A percentile compares a stretch with the other conserved stretches of the same genome.
phyloP scores from a whole-genome alignment of 2,329 filamentous ascomycete species.

The Aspergillus fijiensis region DNA sequence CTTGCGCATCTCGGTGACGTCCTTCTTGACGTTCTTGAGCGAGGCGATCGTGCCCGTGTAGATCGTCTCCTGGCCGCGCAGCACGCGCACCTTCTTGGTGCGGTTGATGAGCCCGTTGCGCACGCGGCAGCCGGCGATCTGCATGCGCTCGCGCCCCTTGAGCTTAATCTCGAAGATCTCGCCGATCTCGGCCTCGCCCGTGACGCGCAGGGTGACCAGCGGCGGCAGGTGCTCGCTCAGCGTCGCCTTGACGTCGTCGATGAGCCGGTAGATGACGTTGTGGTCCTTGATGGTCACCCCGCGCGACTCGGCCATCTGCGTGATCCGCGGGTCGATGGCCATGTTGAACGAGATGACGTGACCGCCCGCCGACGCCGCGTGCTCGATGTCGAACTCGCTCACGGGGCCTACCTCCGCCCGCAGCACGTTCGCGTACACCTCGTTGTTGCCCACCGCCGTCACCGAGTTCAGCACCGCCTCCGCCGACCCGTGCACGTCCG shows the following conservation, averaged over 20 bases:
- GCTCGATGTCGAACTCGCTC: conserved; percentile 83
- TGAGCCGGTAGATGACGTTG: conserved; percentile 61
- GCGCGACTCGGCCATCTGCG: conserved; percentile 65
- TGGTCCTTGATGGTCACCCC: conserved; percentile 79
- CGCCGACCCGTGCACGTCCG: conserved; percentile 88
- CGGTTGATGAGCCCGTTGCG: conserved; percentile 73
- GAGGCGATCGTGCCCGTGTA: conserved; percentile 82
- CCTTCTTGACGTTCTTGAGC: conserved; percentile 90
- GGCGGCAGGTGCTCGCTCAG: conserved; percentile 70
- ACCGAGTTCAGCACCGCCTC: conserved; percentile 83
- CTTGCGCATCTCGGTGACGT: conserved; percentile 84
- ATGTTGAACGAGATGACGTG: conserved; percentile 86
- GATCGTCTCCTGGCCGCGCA: conserved; percentile 68
- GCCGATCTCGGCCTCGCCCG: conserved; percentile 83
- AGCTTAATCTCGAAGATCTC: conserved; percentile 82
- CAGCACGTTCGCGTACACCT: conserved; percentile 75
- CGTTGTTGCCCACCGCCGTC: conserved; percentile 75
- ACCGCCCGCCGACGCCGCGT: conserved; percentile 73
- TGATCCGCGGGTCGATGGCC: conserved; percentile 64
- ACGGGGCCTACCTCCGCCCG: conserved; percentile 75
- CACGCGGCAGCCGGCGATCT: conserved; percentile 84
- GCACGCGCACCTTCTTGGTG: conserved; percentile 66
- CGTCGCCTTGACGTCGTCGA: conserved; percentile 52
- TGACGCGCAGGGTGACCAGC: conserved; percentile 65
- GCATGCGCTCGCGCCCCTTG: conserved; percentile 66